Evolutionary conservation across 495 filamentous ascomycete species (phyloP), one percentile per base, ranked within the genome.

Genomic region (Xylaria grammica): DNA sequence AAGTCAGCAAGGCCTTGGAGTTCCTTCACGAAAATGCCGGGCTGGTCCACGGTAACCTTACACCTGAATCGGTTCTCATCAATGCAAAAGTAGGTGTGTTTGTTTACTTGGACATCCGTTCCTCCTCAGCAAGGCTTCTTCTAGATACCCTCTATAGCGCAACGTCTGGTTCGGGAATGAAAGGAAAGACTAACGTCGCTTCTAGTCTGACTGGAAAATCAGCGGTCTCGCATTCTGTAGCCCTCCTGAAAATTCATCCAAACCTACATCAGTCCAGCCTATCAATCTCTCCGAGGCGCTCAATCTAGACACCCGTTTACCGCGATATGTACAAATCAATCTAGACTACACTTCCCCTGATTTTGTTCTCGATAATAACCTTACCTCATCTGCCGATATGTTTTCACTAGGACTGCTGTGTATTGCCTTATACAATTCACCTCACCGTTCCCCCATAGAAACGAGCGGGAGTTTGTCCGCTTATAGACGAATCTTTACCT

Each of bases 1-100:
- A 99, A 76, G 84, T 98, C 42, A 92, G 91, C 65, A 97, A 97
- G 74, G 95, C 93, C 19, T 79, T 99, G 26, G 94, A 99, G 77
- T 99, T 99, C 69, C 80, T 99, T 20, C 95, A 99, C 69, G 95
- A 98, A 73, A 97, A 94, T 72, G 95, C 95, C 29, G 92, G 91
- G 0, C 81, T 98, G 26, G 91, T 98, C 1, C 95, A 99, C 75
- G 91, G 89, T 22, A 99, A 99, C 71, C 78, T 99, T 62, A 98
- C 93, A 1, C 96, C 95, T 0, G 95, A 99, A 56, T 92, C 94
- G n/a, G 87, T 99, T 50, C 89, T 94, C 60, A 84, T 99, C 70
- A 99, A 99, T 79, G 87, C 90, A 17, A 99, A 99, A 85, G 90
- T 85, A 75, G 42, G 86, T 77, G 27, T 26, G 9, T 17, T 36